Percentiles rank a stretch among this genome's conserved stretches.
Conservation (phyloP, 164 flowering plant genomes). For the Tetrastigma voinierianum region DNA sequence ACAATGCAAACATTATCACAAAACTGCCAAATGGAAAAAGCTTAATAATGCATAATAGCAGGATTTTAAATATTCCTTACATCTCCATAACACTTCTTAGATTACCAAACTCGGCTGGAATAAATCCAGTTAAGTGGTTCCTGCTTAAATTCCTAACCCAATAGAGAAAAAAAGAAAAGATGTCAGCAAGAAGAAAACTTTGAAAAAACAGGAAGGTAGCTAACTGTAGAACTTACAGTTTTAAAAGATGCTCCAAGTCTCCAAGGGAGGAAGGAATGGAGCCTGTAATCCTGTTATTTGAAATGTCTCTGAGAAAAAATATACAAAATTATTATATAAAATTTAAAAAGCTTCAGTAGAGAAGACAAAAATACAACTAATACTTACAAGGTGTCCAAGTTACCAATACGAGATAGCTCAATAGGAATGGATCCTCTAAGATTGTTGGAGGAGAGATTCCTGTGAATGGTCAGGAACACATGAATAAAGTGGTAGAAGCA, state of each 20-base stretch:
- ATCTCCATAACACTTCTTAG: constrained; percentile 87
- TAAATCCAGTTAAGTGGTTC: constrained; percentile 57
- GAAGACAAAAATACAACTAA: constrained; percentile 6
- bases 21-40: neutral
- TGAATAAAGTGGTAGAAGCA: neutral
- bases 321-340: neutral
- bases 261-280: constrained; percentile 82
- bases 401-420: constrained; percentile 86
- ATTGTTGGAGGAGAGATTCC: constrained; percentile 79
- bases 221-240: constrained; percentile 57
- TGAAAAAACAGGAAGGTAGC: neutral
- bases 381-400: constrained; percentile 89
- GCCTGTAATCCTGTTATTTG: constrained; percentile 73
- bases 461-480: constrained; percentile 17
- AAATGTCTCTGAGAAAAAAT: constrained; percentile 64
- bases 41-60: neutral
- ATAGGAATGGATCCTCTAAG: constrained; percentile 77
- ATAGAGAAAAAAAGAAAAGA: neutral
- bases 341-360: neutral
- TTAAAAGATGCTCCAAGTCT: constrained; percentile 91
- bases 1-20: constrained; percentile 12
- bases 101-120: constrained; percentile 91
- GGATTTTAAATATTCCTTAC: constrained; percentile 35
- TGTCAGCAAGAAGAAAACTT: constrained; percentile 10
- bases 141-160: constrained; percentile 68